Evolutionary conservation across 2,329 filamentous ascomycete genomes (phyloP), one percentile per base, ranked within the genome.

Genomic region (Fusarium drepaniforme): DNA sequence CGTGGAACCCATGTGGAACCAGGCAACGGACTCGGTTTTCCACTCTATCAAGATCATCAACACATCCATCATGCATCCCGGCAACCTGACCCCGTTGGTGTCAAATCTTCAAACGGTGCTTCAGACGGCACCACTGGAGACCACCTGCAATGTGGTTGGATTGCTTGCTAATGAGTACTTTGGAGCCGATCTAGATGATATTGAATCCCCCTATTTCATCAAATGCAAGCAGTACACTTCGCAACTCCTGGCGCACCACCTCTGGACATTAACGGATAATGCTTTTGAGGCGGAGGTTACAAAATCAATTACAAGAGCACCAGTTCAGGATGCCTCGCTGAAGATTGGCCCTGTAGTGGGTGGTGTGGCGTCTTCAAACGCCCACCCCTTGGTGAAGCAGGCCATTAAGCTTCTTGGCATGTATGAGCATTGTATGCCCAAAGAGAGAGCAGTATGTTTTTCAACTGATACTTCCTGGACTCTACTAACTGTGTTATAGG

Each of bases 391-490:
- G 2, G 88, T 91, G 8, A 90, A 89, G 76, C 86, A 85, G 35
- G 90, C 90, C 0, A 83, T 91, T 12, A 89, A 90, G 72, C 83
- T 93, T 23, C 81, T 93, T 11, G 83, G 86, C 67, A 86, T 91
- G 87, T 92, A 92, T 77, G 91, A 92, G 73, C 88, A 89, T 72
- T 88, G 88, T 44, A 91, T 91, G 89, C 90, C 90, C 1, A 91
- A 91, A 64, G 90, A 91, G 77, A 85, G 90, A 82, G 90, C 89
- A 74, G 89, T 91, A 83, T 84, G 89, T 85, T 4, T 25, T 11
- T 8, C 28, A 4, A 5, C 42, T 21, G 23, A 35, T 15, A 11
- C 7, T 12, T 16, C 2, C 4, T 16, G 5, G 33, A 42, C 65
- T n/a, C 30, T 5, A 42, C 80, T 79, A 35, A 81, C 69, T 18